Percentiles rank a stretch among this genome's conserved stretches.
Conservation (phyloP, 2,329 filamentous ascomycete species). For the Pseudocercospora eumusae region DNA sequence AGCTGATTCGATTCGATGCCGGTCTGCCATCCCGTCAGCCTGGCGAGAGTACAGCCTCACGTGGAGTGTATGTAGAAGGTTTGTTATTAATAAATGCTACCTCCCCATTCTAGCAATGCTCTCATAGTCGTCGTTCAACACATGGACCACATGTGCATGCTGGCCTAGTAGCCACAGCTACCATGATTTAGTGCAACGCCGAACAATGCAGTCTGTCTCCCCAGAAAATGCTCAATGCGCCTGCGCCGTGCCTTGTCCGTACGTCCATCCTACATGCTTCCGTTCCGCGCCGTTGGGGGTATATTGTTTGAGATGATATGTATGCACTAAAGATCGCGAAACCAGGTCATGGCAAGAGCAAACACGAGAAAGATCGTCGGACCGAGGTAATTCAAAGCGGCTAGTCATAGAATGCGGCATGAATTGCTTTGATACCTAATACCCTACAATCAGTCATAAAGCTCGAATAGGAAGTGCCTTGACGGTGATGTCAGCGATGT, state of each 20-base stretch:
- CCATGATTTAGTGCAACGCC: slow-evolving; percentile 8
- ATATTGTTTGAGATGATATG: background rate
- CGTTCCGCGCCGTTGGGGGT: slow-evolving; percentile 12
- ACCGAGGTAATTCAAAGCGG: slow-evolving; percentile 35
- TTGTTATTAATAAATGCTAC: background rate
- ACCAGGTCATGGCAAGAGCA: slow-evolving; percentile 9
- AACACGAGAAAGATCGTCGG: slow-evolving; percentile 28
- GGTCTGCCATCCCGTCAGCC: background rate
- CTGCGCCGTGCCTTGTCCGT: slow-evolving; percentile 19
- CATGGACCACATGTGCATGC: background rate
- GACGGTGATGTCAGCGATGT: background rate
- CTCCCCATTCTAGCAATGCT: background rate
- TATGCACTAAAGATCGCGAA: background rate
- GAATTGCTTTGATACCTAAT: slow-evolving; percentile 44
- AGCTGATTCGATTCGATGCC: background rate
- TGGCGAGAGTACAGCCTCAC: background rate
- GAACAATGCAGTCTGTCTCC: slow-evolving; percentile 16
- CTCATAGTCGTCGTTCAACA: background rate
- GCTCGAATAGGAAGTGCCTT: background rate
- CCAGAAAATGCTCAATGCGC: slow-evolving; percentile 21
- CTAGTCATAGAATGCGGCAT: slow-evolving; percentile 47
- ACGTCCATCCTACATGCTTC: slow-evolving; percentile 15
- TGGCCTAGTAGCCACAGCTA: background rate
- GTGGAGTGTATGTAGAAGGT: background rate
- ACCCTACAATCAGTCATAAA: slow-evolving; percentile 15